Evolutionary conservation across 495 filamentous ascomycete species (phyloP), one percentile per base, ranked within the genome.

Genomic region (Tuber melanosporum): DNA sequence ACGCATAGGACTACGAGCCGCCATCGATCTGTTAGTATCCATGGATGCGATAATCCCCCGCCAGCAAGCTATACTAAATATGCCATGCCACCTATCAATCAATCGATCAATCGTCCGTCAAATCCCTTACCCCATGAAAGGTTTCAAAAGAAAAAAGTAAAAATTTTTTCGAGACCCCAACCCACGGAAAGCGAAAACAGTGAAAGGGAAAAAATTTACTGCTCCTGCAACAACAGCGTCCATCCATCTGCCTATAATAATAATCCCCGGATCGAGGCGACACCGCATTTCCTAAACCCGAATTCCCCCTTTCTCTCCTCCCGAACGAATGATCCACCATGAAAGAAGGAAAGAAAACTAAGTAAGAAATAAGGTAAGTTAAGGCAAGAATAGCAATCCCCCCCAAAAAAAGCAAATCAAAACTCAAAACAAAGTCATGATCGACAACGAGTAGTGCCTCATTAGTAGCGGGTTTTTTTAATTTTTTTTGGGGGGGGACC

Each of bases 341-440:
- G 71, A 7, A 66, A 80, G 78, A 79, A 75, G 70, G 71, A 75
- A 78, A 73, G n/a, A 77, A 74, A 26, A 62, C n/a, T 78, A 39
- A 62, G 49, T 62, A 74, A 49, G 66, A 79, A 76, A 77, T 77
- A 80, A 80, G 76, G 73, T 76, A 80, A 80, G 44, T 42, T 49
- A 76, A 71, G 73, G 72, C 76, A 77, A 79, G 76, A 73, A 74
- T 76, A 79, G 78, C 71, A 79, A 57, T 44, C 76, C 74, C 36
- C 19, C 71, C 66, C 32, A 62, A 52, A 79, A 75, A 44, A 73
- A 62, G 62, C 57, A 75, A 76, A 71, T 41, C 42, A 71, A 71
- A 72, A 71, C 71, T 75, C 5, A 72, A 72, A 79, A 77, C 36
- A 47, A 57, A 57, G 77, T 73, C 78, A 77, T 80, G 77, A 80